Conservation (phyloP, 78 protist species). For the Dictyostelium purpureum region DNA sequence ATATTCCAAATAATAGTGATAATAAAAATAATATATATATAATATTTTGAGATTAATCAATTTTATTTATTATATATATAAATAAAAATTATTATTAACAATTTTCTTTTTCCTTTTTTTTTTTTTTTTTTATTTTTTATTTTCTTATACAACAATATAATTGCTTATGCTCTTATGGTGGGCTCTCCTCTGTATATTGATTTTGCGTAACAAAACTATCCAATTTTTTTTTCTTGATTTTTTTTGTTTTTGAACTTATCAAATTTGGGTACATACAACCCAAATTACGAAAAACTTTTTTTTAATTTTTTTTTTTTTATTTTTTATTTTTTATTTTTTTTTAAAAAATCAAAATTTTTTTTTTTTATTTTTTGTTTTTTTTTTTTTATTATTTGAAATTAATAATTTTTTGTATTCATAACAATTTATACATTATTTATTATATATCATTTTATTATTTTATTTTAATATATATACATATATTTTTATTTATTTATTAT, state of each 20-base stretch:
- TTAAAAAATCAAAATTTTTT: no score
- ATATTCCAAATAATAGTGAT: no score
- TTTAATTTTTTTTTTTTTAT: background rate
- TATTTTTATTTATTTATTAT: background rate
- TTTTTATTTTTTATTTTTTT: background rate
- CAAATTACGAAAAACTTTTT: background rate
- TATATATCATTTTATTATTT: no score
- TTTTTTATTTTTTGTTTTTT: background rate
- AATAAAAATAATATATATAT: no score
- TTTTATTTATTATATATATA: no score
- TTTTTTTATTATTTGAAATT: background rate
- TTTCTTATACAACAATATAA: background rate
- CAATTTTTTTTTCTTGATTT: background rate
- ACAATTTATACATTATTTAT: no score
- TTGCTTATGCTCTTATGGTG: no score
- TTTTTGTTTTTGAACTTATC: background rate
- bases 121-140: background rate
- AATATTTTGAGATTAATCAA: no score
- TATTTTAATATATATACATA: no score
- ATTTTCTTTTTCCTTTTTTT: background rate
- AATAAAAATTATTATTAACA: background rate
- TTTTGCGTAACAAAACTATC: no score
- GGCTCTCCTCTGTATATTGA: no score
- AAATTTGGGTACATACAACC: background rate
- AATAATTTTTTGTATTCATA: background rate